Conservation (phyloP, 176 grass and related monocot species). For the Tillandsia fasciculata region DNA sequence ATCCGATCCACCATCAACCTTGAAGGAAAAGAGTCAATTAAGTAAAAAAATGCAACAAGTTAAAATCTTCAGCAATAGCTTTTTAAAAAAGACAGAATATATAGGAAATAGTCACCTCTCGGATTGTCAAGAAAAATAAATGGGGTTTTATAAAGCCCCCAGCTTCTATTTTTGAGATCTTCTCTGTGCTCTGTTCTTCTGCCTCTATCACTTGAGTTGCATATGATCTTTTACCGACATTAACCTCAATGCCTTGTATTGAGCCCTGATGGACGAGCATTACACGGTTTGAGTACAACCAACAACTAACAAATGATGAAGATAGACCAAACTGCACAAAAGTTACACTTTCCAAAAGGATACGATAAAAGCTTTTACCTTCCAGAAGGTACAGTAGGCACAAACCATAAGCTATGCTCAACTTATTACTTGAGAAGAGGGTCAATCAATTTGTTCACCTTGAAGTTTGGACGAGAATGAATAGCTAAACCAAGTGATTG, state of each 20-base stretch:
- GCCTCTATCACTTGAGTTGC: slow-evolving; percentile 55
- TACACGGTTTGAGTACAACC: slow-evolving; percentile 62
- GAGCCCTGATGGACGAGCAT: slow-evolving; percentile 99
- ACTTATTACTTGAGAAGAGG: too few relatives aligned
- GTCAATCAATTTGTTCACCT: too few relatives aligned
- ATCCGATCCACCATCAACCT: slow-evolving; percentile 86
- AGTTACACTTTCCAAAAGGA: too few relatives aligned
- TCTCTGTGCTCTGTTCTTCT: slow-evolving; percentile 35
- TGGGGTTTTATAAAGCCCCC: slow-evolving; percentile 57
- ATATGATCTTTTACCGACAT: slow-evolving; percentile 52
- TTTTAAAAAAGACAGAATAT: slow-evolving; percentile 5
- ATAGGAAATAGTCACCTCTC: slow-evolving; percentile 44
- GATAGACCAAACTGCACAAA: too few relatives aligned
- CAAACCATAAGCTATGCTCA: too few relatives aligned
- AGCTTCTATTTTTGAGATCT: slow-evolving; percentile 28
- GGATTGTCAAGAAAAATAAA: slow-evolving; percentile 62
- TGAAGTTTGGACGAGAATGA: too few relatives aligned
- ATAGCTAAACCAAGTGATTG: too few relatives aligned
- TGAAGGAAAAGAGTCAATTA: slow-evolving; percentile 7
- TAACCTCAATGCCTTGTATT: slow-evolving; percentile 97
- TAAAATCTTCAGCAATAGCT: background rate
- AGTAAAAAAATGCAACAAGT: background rate
- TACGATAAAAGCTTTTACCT: too few relatives aligned
- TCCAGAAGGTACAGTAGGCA: too few relatives aligned
- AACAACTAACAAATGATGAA: background rate